Percentiles rank a stretch among this genome's conserved stretches.
phyloP scores from a whole-genome alignment of 2,329 filamentous ascomycete genomes.

The Passalora sequoiae region DNA sequence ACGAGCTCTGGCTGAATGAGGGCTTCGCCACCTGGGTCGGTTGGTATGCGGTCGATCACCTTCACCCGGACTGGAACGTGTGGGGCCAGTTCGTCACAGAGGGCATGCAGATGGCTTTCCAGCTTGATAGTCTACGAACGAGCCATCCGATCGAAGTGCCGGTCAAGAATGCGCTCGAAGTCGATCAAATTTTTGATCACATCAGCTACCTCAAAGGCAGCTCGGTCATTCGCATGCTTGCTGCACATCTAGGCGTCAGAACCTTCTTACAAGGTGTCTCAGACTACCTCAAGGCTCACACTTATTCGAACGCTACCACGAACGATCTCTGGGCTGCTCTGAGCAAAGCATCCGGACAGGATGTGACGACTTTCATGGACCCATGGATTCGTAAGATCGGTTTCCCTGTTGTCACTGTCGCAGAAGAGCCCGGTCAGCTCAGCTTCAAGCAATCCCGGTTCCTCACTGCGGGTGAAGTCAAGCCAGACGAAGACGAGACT shows the following conservation, averaged over 20 bases:
- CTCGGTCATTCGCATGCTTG: slow-evolving; percentile 94
- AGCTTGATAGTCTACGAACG: slow-evolving; percentile 80
- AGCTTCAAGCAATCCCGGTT: slow-evolving; percentile 81
- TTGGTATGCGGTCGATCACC: slow-evolving; percentile 84
- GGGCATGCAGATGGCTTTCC: slow-evolving; percentile 85
- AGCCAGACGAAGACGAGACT: slow-evolving; percentile 83
- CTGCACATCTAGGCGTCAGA: slow-evolving; percentile 79
- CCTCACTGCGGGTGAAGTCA: slow-evolving; percentile 84
- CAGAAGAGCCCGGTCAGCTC: slow-evolving; percentile 78
- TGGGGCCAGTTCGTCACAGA: slow-evolving; percentile 98
- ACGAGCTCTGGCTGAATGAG: slow-evolving; percentile 78
- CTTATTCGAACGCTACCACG: slow-evolving; percentile 86
- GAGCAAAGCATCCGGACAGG: slow-evolving; percentile 77
- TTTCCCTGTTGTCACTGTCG: slow-evolving; percentile 81
- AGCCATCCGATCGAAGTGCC: slow-evolving; percentile 96
- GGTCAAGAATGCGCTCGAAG: slow-evolving; percentile 86
- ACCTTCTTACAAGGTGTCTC: slow-evolving; percentile 87
- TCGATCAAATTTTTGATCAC: slow-evolving; percentile 95
- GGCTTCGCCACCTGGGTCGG: slow-evolving; percentile 98
- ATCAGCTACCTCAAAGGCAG: slow-evolving; percentile 97
- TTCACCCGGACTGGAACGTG: slow-evolving; percentile 95
- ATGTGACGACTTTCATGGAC: slow-evolving; percentile 83
- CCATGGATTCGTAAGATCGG: slow-evolving; percentile 95
- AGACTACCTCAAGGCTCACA: slow-evolving; percentile 80
- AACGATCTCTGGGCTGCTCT: slow-evolving; percentile 86